These are phyloP conservation scores for Plasmodium sp. DNA, from an alignment of 169 alveolate genomes.

Conservation along the genomic window DNA sequence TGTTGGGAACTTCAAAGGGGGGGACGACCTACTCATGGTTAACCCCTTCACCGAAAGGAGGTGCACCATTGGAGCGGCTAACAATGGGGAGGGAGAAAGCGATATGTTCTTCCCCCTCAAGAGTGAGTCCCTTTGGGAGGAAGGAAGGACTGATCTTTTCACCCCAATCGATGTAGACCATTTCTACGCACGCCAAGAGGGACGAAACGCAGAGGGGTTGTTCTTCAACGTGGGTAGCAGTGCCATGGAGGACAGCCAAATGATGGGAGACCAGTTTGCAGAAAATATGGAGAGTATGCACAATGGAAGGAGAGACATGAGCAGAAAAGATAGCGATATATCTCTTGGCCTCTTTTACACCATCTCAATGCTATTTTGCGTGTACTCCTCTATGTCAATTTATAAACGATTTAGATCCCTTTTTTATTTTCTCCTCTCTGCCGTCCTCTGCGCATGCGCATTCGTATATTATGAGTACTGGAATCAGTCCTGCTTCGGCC, in stretches of 20 bases:
- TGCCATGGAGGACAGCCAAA: background rate
- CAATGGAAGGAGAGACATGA: background rate
- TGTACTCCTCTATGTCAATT: conserved; percentile 9
- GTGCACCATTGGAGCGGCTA: background rate
- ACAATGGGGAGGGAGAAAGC: background rate
- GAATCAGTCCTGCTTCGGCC: background rate
- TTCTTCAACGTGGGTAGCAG: background rate
- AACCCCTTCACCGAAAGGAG: conserved; percentile 73
- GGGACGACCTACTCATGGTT: conserved; percentile 72
- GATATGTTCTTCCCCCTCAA: background rate
- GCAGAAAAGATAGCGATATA: background rate
- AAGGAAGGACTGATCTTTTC: background rate
- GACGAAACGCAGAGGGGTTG: background rate
- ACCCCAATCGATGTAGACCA: background rate
- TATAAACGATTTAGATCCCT: background rate
- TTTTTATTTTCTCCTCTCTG: background rate
- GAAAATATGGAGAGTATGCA: background rate
- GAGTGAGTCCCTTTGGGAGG: background rate
- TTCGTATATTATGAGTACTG: background rate
- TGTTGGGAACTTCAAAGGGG: conserved; percentile 81
- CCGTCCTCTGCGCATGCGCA: background rate
- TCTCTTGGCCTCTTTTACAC: background rate
- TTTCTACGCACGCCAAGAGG: background rate
- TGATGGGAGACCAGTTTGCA: background rate
- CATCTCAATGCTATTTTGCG: background rate